A percentile compares a stretch with the other conserved stretches of the same genome.
These are phyloP conservation scores for Cutaneotrichosporon sp. DNA, from an alignment of 1,284 basidiomycete species.

Conservation along the genomic window DNA sequence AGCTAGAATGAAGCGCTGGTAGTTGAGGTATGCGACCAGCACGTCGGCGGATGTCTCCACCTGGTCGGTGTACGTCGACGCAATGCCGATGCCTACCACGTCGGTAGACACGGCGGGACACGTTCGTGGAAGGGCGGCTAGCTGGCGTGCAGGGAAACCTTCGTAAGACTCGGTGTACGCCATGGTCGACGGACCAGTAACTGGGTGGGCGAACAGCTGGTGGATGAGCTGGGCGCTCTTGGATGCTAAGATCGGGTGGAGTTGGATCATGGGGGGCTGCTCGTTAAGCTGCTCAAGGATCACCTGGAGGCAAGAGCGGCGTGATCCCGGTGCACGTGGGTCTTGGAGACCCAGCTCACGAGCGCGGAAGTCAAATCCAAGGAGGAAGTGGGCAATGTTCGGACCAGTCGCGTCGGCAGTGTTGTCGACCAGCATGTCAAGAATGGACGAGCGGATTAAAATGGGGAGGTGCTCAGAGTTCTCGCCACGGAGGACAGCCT, in stretches of 20 bases:
- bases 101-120: conserved; percentile 55
- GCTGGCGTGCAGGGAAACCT: conserved; percentile 82
- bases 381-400: conserved; percentile 82
- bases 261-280: conserved; percentile 58
- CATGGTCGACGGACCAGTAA: conserved; percentile 75
- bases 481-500: conserved; percentile 25
- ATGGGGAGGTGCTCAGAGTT: conserved; percentile 36
- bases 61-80: conserved; percentile 64
- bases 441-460: conserved; percentile 69
- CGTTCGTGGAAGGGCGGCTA: conserved; percentile 51
- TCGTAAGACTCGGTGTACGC: conserved; percentile 83
- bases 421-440: conserved; percentile 78
- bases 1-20: conserved; percentile 80
- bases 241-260: conserved; percentile 76
- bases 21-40: conserved; percentile 71
- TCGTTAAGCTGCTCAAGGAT: conserved; percentile 69
- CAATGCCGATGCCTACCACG: conserved; percentile 57
- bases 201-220: conserved; percentile 78
- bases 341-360: conserved; percentile 48
- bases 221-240: conserved; percentile 77
- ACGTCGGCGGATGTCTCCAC: conserved; percentile 69
- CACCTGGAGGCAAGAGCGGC: conserved; percentile 70
- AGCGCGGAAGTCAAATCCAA: conserved; percentile 64
- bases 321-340: conserved; percentile 61
- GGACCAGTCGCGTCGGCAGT: conserved; percentile 69